These are phyloP conservation scores for Warburgia ugandensis DNA, from an alignment of 164 flowering plant genomes.

Conservation along the genomic window DNA sequence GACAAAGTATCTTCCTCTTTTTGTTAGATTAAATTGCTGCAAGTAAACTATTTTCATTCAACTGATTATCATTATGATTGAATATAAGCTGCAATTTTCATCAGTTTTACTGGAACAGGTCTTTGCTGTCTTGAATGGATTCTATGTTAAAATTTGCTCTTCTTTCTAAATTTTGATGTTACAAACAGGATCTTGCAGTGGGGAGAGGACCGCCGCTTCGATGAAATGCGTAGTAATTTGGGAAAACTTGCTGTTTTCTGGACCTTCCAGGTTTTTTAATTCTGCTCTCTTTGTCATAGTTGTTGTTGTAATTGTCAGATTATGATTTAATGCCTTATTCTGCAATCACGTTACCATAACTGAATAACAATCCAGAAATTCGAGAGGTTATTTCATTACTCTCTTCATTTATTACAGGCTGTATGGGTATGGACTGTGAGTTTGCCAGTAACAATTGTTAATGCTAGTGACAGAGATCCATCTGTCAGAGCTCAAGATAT, in stretches of 20 bases:
- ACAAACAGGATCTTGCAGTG: slow-evolving; percentile 73
- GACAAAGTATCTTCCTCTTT: no score
- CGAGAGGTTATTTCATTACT: background rate
- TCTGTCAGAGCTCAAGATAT: slow-evolving; percentile 55
- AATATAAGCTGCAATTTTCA: slow-evolving; percentile 7
- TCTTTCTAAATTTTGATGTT: slow-evolving; percentile 1
- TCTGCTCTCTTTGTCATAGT: background rate
- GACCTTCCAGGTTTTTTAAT: slow-evolving; percentile 67
- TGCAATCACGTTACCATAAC: no score
- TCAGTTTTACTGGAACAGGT: background rate
- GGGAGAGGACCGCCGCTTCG: slow-evolving; percentile 97
- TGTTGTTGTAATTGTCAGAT: background rate
- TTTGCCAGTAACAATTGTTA: slow-evolving; percentile 85
- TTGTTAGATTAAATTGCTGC: no score
- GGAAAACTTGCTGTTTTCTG: slow-evolving; percentile 85
- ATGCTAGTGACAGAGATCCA: slow-evolving; percentile 65
- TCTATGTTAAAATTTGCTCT: background rate
- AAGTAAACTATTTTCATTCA: no score
- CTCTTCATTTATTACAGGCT: slow-evolving; percentile 45
- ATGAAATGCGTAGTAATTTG: slow-evolving; percentile 74
- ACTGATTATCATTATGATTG: no score
- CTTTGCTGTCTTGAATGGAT: background rate
- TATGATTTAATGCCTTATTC: no score
- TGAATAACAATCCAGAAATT: background rate
- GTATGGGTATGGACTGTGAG: slow-evolving; percentile 99